Evolutionary conservation across 768 basidiomycete species (phyloP).

Genomic region (Hydnum rufescens): DNA sequence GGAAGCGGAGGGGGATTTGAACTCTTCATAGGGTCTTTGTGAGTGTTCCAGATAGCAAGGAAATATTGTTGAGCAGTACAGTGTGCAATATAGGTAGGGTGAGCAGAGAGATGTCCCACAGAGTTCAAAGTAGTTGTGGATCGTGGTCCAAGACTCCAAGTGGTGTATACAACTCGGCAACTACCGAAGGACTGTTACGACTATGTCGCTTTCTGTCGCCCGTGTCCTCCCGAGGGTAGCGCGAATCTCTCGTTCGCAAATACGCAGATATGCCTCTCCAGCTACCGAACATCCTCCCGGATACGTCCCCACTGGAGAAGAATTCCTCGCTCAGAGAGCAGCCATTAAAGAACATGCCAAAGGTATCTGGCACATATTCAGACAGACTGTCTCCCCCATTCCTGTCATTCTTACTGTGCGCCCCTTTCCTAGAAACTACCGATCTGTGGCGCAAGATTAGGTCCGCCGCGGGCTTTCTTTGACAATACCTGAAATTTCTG

Average conservation of each 20-base stretch:
- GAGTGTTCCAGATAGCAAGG: too few relatives aligned
- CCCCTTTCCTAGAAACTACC: conserved; percentile 34
- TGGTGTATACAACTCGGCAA: too few relatives aligned
- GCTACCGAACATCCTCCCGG: not conserved
- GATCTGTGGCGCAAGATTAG: conserved; percentile 73
- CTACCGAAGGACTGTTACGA: too few relatives aligned
- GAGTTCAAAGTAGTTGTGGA: too few relatives aligned
- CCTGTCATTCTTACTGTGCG: conserved; percentile 9
- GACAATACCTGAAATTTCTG: not conserved
- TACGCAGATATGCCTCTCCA: not conserved
- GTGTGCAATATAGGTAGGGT: too few relatives aligned
- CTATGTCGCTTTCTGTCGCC: not conserved
- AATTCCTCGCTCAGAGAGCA: conserved; percentile 31
- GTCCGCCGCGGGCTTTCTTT: conserved; percentile 11
- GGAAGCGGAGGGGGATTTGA: too few relatives aligned
- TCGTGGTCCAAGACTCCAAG: too few relatives aligned
- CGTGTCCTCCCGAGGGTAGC: not conserved
- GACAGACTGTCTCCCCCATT: not conserved
- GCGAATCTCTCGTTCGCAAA: not conserved
- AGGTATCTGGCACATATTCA: conserved; percentile 23
- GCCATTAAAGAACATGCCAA: conserved; percentile 46
- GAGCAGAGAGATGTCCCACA: too few relatives aligned
- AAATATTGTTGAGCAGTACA: too few relatives aligned
- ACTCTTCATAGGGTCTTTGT: too few relatives aligned
- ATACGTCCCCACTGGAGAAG: conserved; percentile 4